Base-by-base conservation (phyloP, 768 basidiomycete species). In the Hygrocybe coccinea region DNA sequence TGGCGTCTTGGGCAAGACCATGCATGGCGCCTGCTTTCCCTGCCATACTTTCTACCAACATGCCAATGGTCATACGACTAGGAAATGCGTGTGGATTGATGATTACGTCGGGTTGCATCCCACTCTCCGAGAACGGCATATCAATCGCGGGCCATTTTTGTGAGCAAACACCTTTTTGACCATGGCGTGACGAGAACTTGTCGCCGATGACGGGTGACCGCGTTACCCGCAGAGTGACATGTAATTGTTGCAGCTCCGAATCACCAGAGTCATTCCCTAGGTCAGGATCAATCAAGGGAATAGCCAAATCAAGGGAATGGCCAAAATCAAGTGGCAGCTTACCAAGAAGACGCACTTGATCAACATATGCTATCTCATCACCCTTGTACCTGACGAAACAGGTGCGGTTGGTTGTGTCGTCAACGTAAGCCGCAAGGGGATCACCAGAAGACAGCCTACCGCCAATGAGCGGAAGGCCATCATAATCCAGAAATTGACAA, bases 81-180 rank as follows among this genome's bases (percentile, higher is more conserved):
- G 97, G 97, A 79, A 99, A 99, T 14, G 97, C 97, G 69, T 99
- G 97, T 35, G 97, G 97, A 73, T 99, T 99, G 77, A 99, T 98
- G 69, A 99, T 98, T 49, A 99, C 84, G 71, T 99, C 97, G 1
- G 97, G 97, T 70, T 97, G 95, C 81, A 99, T 94, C 14, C 97
- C 97, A 56, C 91, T 95, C 75, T 99, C 97, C 64, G 86, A 87
- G 79, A 99, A 98, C 12, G 97, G 97, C 97, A 99, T 97, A 68
- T 99, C 97, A 62, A 97, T 73, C 15, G 89, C 83, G 7, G 97
- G 97, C 92, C 95, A 99, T 74, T 97, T 97, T 69, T 99, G 97
- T 48, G 95, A 98, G 72, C 95, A 98, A 52, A 99, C 94, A 77
- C 97, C 97, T 71, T 99, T 99, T 72, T 99, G 97, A 29, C 97